Evolutionary conservation across 306 rosid species (phyloP).

Genomic region (Medicago arabica): DNA sequence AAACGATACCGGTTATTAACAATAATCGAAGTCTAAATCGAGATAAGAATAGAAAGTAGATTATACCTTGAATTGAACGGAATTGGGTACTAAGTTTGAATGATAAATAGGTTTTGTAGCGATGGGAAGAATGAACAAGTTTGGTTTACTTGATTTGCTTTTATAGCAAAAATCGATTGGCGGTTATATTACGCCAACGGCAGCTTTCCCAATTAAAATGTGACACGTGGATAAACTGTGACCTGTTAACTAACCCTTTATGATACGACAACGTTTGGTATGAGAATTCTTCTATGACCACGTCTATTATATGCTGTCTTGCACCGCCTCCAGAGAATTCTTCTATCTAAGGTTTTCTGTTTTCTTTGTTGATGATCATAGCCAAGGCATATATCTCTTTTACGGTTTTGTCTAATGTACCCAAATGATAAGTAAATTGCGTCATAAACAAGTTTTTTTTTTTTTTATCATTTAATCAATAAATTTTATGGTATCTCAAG

Average conservation of each 20-base stretch:
- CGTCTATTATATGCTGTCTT: too few relatives aligned
- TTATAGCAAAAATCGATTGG: conserved; percentile 2
- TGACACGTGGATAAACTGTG: conserved; percentile 28
- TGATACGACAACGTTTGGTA: neutral
- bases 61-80: conserved; percentile 23
- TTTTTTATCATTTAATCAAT: too few relatives aligned
- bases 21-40: neutral
- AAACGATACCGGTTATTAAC: too few relatives aligned
- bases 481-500: too few relatives aligned
- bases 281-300: neutral
- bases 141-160: neutral
- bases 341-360: neutral
- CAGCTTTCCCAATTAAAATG: neutral
- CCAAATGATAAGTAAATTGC: too few relatives aligned
- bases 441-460: too few relatives aligned
- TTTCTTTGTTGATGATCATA: too few relatives aligned
- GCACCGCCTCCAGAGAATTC: neutral
- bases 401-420: too few relatives aligned
- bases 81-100: neutral
- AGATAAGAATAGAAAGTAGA: neutral
- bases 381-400: too few relatives aligned
- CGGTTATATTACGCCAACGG: conserved; percentile 5
- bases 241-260: too few relatives aligned
- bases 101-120: neutral
- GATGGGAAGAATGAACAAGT: neutral